Base-by-base conservation (phyloP, 2,329 filamentous ascomycete species). In the Endothia cerciana region DNA sequence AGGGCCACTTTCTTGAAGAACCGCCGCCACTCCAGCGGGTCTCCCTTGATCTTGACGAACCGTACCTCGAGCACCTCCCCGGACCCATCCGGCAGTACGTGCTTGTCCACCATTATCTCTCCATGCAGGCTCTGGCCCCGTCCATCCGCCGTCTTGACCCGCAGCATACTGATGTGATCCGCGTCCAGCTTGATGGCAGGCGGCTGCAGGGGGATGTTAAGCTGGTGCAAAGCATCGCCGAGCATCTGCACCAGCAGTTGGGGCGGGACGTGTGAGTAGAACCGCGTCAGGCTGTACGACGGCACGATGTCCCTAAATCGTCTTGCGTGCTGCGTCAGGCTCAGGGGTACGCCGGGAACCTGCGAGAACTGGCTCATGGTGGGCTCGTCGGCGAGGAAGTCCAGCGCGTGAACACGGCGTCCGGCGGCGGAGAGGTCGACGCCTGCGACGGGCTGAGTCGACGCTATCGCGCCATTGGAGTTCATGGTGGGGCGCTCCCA, bases 1-100 rank as follows among this genome's bases (percentile, higher is more conserved):
- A 96, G 83, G 38, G 92, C 92, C n/a, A 97, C 87, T 77, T 93
- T 94, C 80, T 99, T 99, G 83, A 99, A 99, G 76, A 99, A 93
- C 41, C 95, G 84, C 68, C 95, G 87, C 95, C 96, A 99, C 80
- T 98, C 94, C 60, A 99, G 80, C 5, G 95, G 95, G 80, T 99
- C 95, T 6, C 95, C 95, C 80, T 97, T 97, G 63, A 92, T 85
- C 80, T 99, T 99, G 70, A 96, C 87, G 75, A 99, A 98, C 61
- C 93, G 86, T 36, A 97, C 91, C 76, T 97, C 94, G 30, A 94
- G 84, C 40, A 94, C 78, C 68, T 91, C 89, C 73, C 69, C 80
- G 70, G 78, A 79, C 11, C 80, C 80, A 63, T 83, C 81, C 1
- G 80, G 85, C 69, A 90, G 83, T 51, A 78, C 75, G 74, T 87